Evolutionary conservation across 1,284 basidiomycete genomes (phyloP).

Genomic region (Moesziomyces sp.): DNA sequence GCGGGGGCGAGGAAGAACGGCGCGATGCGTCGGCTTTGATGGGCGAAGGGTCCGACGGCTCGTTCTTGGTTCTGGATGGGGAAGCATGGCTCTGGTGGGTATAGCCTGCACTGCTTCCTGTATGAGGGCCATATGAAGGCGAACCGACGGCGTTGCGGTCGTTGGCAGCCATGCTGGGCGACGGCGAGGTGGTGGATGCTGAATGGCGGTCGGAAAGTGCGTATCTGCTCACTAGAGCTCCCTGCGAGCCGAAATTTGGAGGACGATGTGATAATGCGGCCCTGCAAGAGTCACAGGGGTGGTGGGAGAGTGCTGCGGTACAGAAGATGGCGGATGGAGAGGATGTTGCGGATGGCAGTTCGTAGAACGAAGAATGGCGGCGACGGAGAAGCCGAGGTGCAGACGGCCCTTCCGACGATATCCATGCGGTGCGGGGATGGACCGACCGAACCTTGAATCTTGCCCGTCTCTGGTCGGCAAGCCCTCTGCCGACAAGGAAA

Average conservation of each 20-base stretch:
- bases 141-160: constrained; percentile 14
- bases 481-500: not conserved
- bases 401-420: not conserved
- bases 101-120: not conserved
- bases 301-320: too few species aligned
- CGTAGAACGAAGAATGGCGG: not conserved
- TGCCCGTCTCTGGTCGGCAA: not conserved
- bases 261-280: not conserved
- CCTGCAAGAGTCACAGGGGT: too few species aligned
- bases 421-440: not conserved
- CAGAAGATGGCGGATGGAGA: not conserved
- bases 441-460: not conserved
- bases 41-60: constrained; percentile 31
- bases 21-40: constrained; percentile 30
- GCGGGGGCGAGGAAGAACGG: constrained; percentile 7
- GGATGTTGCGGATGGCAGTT: not conserved
- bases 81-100: constrained; percentile 6
- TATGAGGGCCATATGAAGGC: constrained; percentile 7
- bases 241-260: not conserved
- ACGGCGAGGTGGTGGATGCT: not conserved
- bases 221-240: constrained; percentile 7
- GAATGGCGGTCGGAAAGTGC: constrained; percentile 3
- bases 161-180: constrained; percentile 9
- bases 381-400: not conserved
- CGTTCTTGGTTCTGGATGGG: constrained; percentile 14